Evolutionary conservation across 2,329 filamentous ascomycete genomes (phyloP).

Genomic region (Trichoderma sp.): DNA sequence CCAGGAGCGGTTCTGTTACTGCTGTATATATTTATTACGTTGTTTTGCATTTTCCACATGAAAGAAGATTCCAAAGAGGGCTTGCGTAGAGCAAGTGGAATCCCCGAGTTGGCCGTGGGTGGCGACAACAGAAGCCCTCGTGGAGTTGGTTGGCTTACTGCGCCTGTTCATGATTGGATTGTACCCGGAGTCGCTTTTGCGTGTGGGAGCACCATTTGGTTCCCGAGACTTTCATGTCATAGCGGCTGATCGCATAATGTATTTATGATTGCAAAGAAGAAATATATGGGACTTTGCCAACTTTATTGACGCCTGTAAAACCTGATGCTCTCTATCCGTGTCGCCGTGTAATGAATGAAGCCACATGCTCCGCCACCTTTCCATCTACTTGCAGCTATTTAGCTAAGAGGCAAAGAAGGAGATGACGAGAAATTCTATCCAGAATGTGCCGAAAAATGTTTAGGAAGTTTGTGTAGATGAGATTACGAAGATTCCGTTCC

Average conservation of each 20-base stretch:
- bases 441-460: not conserved
- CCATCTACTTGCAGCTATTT: not conserved
- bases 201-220: not conserved
- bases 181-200: not conserved
- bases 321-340: not conserved
- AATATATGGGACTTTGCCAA: not conserved
- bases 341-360: not conserved
- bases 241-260: not conserved
- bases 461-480: slow-evolving; percentile 1
- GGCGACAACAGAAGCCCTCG: not conserved
- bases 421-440: not conserved
- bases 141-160: not conserved
- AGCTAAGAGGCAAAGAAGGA: not conserved
- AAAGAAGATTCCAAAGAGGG: not conserved
- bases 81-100: not conserved
- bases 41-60: not conserved
- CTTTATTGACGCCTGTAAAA: not conserved
- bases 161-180: not conserved
- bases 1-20: not conserved
- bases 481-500: not conserved
- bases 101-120: not conserved
- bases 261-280: slow-evolving; percentile 2
- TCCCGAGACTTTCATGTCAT: not conserved
- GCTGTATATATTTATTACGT: not conserved
- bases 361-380: not conserved